Base-by-base conservation (phyloP, 2,329 filamentous ascomycete genomes). In the Fusarium camptoceras region DNA sequence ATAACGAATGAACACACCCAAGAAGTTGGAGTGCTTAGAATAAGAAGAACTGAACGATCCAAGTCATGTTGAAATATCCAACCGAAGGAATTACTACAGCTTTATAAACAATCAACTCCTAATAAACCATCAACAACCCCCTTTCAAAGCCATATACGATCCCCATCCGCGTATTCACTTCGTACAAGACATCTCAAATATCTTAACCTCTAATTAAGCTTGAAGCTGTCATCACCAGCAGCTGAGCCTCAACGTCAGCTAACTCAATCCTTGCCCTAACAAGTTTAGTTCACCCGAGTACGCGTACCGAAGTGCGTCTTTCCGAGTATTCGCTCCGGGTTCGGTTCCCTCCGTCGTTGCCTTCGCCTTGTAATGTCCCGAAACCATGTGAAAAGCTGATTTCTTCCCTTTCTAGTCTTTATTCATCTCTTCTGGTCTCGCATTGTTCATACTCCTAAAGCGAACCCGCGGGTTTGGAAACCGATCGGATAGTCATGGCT, bases 241-340 rank as follows among this genome's bases (percentile, higher is more conserved):
- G 24, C 31, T 53, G 39, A 64, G 59, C 59, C 59, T 64, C 59
- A 64, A 39, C 51, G 24, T 22, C 50, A 30, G 43, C 49, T 20
- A 41, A 30, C 30, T 8, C 31, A 25, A 22, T 48, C 9, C 18
- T 30, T 14, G 63, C 59, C 12, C 15, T 27, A 24, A 7, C 3
- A 46, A 59, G 16, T 16, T 59, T 75, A 75, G 73, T 62, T 57
- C 24, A 15, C 49, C 49, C 71, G 73, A 75, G 61, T 56, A 73
- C 71, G 71, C 73, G 73, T 46, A 64, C 64, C 67, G 61, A 58
- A 31, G 15, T 25, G 3, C 4, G 16, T 24, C 22, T 58, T 58
- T 66, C 51, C 73, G 73, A 71, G 73, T 66, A 64, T 66, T 75
- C 66, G 73, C 57, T 49, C 73, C 69, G 67, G 54, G 27, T 61